phyloP scores from a whole-genome alignment of 2,329 filamentous ascomycete genomes.

The Clonostachys chloroleuca region DNA sequence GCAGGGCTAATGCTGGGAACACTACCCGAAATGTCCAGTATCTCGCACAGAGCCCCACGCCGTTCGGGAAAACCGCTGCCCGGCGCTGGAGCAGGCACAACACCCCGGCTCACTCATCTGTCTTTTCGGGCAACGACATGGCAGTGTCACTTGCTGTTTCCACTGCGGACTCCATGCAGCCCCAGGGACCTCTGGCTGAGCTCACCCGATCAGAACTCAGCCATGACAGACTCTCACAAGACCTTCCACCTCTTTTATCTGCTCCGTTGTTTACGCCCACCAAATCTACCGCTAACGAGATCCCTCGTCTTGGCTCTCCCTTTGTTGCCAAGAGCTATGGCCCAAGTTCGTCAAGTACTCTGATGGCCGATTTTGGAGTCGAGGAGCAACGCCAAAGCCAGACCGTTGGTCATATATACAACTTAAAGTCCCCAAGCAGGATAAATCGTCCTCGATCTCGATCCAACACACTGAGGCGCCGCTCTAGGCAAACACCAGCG shows the following conservation, averaged over 20 bases:
- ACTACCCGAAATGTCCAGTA: conserved; percentile 37
- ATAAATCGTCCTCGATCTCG: conserved; percentile 37
- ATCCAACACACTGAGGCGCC: conserved; percentile 50
- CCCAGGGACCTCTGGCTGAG: conserved; percentile 55
- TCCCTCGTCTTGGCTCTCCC: conserved; percentile 44
- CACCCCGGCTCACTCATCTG: conserved; percentile 37
- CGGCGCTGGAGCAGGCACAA: conserved; percentile 44
- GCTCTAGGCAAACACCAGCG: conserved; percentile 37
- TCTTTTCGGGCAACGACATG: conserved; percentile 60
- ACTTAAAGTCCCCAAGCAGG: conserved; percentile 48
- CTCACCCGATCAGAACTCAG: conserved; percentile 27
- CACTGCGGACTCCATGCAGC: conserved; percentile 62
- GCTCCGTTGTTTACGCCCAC: too few relatives aligned
- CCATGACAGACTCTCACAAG: too few relatives aligned
- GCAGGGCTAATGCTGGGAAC: conserved; percentile 47
- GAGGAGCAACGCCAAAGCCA: conserved; percentile 34
- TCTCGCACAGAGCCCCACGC: conserved; percentile 50
- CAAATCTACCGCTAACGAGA: too few relatives aligned
- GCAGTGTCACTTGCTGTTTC: conserved; percentile 57
- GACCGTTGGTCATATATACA: conserved; percentile 43
- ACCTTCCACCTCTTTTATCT: conserved; percentile 3
- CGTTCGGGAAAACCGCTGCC: conserved; percentile 45
- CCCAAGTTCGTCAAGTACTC: conserved; percentile 50
- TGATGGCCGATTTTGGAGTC: conserved; percentile 29
- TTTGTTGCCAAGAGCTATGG: conserved; percentile 57